A percentile compares a stretch with the other conserved stretches of the same genome.
Evolutionary conservation across 129 eudicot species (phyloP).

Genomic region (Heracleum sosnowskyi): DNA sequence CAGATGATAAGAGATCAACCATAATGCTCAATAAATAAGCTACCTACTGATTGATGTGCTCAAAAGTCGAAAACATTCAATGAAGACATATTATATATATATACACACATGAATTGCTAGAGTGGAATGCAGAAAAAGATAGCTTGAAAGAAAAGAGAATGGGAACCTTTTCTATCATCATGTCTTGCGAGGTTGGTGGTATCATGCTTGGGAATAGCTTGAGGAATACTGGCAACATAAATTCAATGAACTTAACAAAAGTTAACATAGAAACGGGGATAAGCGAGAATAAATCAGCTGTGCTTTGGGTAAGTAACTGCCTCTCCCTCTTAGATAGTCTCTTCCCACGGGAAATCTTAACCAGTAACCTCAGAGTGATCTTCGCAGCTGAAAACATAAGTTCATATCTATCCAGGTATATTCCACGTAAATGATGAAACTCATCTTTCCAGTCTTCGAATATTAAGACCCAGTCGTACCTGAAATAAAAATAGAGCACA

Average conservation of each 20-base stretch:
- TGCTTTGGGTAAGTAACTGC: conserved; percentile 87
- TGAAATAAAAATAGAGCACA: conserved; percentile 14
- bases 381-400: conserved; percentile 79
- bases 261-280: conserved; percentile 94
- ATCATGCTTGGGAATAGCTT: conserved; percentile 93
- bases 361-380: conserved; percentile 72
- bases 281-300: conserved; percentile 91
- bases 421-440: conserved; percentile 49
- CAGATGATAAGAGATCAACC: neutral
- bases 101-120: neutral
- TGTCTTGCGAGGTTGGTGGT: conserved; percentile 96
- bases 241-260: conserved; percentile 92
- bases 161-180: conserved; percentile 94
- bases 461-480: conserved; percentile 71
- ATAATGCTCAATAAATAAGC: too few species aligned
- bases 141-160: neutral
- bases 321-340: conserved; percentile 89
- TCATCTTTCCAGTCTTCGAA: conserved; percentile 79
- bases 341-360: conserved; percentile 86
- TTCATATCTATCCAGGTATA: conserved; percentile 92
- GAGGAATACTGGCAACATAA: conserved; percentile 88
- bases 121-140: neutral
- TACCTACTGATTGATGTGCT: too few species aligned
- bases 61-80: neutral
- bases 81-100: neutral